These are phyloP conservation scores for Cucurbitaria berberidis DNA, from an alignment of 2,329 filamentous ascomycete genomes.

Conservation along the genomic window DNA sequence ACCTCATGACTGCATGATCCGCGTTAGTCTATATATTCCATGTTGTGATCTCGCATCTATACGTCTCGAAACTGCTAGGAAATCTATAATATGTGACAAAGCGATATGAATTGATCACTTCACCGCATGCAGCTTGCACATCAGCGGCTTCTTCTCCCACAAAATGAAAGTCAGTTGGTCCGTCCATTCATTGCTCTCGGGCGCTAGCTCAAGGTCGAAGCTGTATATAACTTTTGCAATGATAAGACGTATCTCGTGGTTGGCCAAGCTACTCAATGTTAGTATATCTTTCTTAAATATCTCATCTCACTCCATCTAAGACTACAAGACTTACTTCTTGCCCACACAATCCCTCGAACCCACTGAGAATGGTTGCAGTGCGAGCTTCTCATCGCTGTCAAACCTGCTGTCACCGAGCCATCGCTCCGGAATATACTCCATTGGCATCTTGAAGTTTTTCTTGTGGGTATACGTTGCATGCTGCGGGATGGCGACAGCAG, in stretches of 20 bases:
- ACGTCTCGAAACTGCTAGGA: too few species aligned
- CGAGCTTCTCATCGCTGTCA: conserved; percentile 38
- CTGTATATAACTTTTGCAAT: conserved; percentile 45
- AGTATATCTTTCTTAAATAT: neutral
- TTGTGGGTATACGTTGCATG: conserved; percentile 22
- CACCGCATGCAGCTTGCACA: neutral
- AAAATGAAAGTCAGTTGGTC: conserved; percentile 39
- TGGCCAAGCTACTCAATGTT: conserved; percentile 37
- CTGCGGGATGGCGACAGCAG: conserved; percentile 23
- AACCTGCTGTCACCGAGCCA: conserved; percentile 45
- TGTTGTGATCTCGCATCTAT: too few species aligned
- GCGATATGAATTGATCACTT: too few species aligned
- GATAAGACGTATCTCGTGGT: conserved; percentile 53
- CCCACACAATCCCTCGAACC: conserved; percentile 51
- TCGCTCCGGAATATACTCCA: conserved; percentile 50
- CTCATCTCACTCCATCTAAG: neutral
- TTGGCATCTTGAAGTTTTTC: conserved; percentile 45
- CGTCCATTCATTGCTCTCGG: conserved; percentile 39
- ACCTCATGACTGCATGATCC: too few species aligned
- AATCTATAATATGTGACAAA: too few species aligned
- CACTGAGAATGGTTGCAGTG: conserved; percentile 53
- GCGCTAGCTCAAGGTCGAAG: conserved; percentile 48
- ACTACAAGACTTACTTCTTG: conserved; percentile 39
- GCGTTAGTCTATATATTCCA: too few species aligned
- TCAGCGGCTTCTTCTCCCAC: neutral